Conservation (phyloP, 2,329 filamentous ascomycete species). For the Lasiodiplodia hormozganensis region DNA sequence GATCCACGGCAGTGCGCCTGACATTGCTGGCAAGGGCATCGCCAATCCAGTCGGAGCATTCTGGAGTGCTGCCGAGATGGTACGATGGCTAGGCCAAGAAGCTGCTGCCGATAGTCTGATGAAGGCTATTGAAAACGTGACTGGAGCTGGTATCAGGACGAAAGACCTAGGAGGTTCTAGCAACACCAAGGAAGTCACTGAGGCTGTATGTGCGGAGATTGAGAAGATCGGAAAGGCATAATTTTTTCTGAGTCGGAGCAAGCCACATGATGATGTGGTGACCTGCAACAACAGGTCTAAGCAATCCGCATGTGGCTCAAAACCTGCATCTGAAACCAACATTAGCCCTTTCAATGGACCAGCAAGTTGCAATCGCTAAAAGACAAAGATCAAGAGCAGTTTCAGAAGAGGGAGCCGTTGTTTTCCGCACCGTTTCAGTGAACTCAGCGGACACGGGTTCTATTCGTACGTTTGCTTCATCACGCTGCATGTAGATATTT, state of each 20-base stretch:
- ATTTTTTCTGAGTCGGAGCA: slow-evolving; percentile 10
- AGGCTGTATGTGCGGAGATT: slow-evolving; percentile 62
- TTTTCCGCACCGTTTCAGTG: slow-evolving; percentile 7
- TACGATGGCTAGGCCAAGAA: slow-evolving; percentile 67
- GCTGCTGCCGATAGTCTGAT: slow-evolving; percentile 64
- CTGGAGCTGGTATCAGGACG: slow-evolving; percentile 62
- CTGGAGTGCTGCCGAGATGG: slow-evolving; percentile 74
- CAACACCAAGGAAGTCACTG: slow-evolving; percentile 65
- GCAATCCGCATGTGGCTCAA: not conserved
- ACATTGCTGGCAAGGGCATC: slow-evolving; percentile 68
- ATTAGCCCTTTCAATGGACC: not conserved
- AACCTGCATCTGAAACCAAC: not conserved
- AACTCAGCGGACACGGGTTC: slow-evolving; percentile 11
- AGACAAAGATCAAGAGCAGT: not conserved
- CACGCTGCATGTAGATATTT: slow-evolving; percentile 15
- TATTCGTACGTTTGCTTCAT: slow-evolving; percentile 10
- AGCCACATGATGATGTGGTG: not conserved
- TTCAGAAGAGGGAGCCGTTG: slow-evolving; percentile 9
- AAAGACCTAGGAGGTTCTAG: slow-evolving; percentile 66
- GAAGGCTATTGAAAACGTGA: slow-evolving; percentile 67
- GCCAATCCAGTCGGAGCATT: slow-evolving; percentile 71
- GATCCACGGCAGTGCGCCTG: slow-evolving; percentile 68
- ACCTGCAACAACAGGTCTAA: not conserved
- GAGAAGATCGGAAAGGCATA: slow-evolving; percentile 48
- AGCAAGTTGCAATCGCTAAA: not conserved